Percentiles rank a stretch among this genome's conserved stretches.
Evolutionary conservation across 2,329 filamentous ascomycete species (phyloP).

Genomic region (Gaeumannomyces sp.): DNA sequence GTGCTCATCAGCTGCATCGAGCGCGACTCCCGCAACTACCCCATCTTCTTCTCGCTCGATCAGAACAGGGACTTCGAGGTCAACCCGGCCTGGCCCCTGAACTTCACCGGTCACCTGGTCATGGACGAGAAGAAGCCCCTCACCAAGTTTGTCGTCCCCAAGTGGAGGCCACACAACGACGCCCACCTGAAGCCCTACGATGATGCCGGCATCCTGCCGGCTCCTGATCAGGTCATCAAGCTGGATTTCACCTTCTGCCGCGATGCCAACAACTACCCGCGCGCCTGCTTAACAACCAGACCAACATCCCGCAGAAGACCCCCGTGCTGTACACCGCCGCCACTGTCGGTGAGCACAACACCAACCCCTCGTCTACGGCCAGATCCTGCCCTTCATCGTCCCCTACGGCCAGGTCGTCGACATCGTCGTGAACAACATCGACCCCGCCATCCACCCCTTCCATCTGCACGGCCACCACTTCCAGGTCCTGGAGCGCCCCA

Average conservation of each 20-base stretch:
- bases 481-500: conserved; percentile 40
- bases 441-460: conserved; percentile 42
- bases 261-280: conserved; percentile 55
- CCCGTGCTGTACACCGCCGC: conserved; percentile 68
- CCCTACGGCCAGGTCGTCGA: conserved; percentile 34
- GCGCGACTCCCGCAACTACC: conserved; percentile 33
- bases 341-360: conserved; percentile 42
- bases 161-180: conserved; percentile 55
- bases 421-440: conserved; percentile 44
- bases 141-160: conserved; percentile 24
- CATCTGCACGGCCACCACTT: conserved; percentile 52
- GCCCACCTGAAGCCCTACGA: conserved; percentile 52
- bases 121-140: conserved; percentile 26
- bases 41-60: conserved; percentile 37
- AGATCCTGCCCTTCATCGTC: conserved; percentile 35
- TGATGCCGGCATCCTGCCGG: conserved; percentile 13
- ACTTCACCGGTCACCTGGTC: conserved; percentile 39
- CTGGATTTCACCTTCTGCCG: conserved; percentile 53
- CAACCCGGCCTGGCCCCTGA: conserved; percentile 27
- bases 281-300: conserved; percentile 59
- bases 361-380: conserved; percentile 36
- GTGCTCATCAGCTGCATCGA: conserved; percentile 30
- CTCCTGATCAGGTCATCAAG: conserved; percentile 49
- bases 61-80: conserved; percentile 36
- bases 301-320: conserved; percentile 62